Base-by-base conservation (phyloP, 2,329 filamentous ascomycete species). In the Samsoniella hepiali region DNA sequence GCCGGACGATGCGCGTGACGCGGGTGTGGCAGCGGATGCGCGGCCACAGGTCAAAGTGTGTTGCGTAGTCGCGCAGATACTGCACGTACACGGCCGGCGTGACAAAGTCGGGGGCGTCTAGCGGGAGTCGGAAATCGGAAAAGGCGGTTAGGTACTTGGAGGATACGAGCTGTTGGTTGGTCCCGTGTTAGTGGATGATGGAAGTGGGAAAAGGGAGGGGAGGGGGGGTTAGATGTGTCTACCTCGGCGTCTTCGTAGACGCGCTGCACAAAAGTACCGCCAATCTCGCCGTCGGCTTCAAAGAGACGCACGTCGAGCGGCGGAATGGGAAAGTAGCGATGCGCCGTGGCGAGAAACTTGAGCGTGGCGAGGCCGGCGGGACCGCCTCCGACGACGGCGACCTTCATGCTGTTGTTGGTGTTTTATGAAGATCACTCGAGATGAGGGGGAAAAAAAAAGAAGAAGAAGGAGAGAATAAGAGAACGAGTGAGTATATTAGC, bases 101-200 rank as follows among this genome's bases (percentile, higher is more conserved):
- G 8, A 81, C 66, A 63, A 82, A 82, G 65, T 82, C 80, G 8
- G 79, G 76, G 1, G 74, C 74, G 10, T 79, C 73, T 1, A 71
- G 57, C 2, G 77, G 71, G 5, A 79, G 73, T 1, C 81, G 76
- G 64, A 79, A 80, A 66, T 83, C 81, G 1, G 81, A 83, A 65
- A 83, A 83, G 22, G 77, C 72, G 0, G 80, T 83, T 9, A 84
- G 72, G 50, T 81, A 80, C 65, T 81, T 81, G 3, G 79, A 82
- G 1, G 78, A 81, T 1, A 83, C 80, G 1, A 82, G 74, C 76
- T 78, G 49, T 13, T 13, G 31, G 9, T 9, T 36, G 8, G 17
- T 47, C 17, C 22, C 36, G 38, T 31, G 29, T 27, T 7, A 13
- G 10, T 49, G 31, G 10, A 4, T 10, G 34, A n/a, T 31, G 9